Evolutionary conservation across 768 basidiomycete species (phyloP), one percentile per base, ranked within the genome.

Genomic region (Amanita rimosa): DNA sequence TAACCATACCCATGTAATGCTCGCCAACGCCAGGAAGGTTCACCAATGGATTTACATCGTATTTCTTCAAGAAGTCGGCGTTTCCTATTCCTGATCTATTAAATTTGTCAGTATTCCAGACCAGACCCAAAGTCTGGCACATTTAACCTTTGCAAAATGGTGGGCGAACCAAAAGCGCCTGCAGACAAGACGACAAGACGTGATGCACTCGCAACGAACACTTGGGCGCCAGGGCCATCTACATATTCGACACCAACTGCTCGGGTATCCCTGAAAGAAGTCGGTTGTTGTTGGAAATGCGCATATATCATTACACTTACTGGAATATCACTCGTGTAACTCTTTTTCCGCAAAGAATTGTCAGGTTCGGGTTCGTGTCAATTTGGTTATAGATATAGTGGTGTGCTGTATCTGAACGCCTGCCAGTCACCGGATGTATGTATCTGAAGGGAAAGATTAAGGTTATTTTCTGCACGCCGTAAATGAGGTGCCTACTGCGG

Each of bases 11-110:
- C 54, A 72, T 68, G 46, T 75, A 78, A 53, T 86, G 76, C 57
- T 83, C 81, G 9, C 88, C 87, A 0, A 93, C 87, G 14, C 81
- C 82, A 1, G 85, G 83, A 11, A 89, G 73, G 47, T 85, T 77
- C 11, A 84, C 69, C 22, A 77, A 44, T 50, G 69, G 66, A 6
- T 63, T 54, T 27, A 90, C 72, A 9, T 67, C 68, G 46, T 74
- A 63, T 29, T 62, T 64, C 35, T 71, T 56, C 35, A 88, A 64
- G 35, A 82, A 54, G 0, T 62, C 58, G 2, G 58, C 54, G 0
- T 73, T 68, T 2, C 88, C 88, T 47, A 93, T 81, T 5, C 88
- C 85, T 0, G 81, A 83, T 27, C 66, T 67, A 38, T 26, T 8
- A 7, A 1, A 37, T 27, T 31, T 13, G n/a, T 9, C 13, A 16